Conservation (phyloP, 139 green algal genomes). For the Desmodesmus armatus region DNA sequence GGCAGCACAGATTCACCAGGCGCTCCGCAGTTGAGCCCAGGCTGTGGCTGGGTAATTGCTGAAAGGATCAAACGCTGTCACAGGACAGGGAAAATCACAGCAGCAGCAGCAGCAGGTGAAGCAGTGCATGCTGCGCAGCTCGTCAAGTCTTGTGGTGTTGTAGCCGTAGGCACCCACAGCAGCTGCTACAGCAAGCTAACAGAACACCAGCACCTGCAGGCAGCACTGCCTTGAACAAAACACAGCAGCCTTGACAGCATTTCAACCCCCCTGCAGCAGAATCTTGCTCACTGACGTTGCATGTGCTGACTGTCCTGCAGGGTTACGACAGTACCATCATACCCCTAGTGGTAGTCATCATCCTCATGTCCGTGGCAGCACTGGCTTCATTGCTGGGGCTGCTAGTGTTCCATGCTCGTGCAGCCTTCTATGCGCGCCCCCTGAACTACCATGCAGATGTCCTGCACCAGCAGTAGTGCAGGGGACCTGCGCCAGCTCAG, state of each 20-base stretch:
- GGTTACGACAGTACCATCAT: constrained; percentile 54
- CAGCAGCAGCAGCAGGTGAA: background rate
- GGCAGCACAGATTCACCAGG: background rate
- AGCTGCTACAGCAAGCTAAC: too few species aligned
- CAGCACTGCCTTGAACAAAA: too few species aligned
- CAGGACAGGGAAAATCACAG: background rate
- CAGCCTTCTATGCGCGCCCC: constrained; percentile 47
- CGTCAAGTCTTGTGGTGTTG: too few species aligned
- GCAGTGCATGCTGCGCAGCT: background rate
- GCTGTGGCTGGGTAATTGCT: background rate
- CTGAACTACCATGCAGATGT: constrained; percentile 55
- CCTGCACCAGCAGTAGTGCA: constrained; percentile 28
- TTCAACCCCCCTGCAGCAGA: background rate
- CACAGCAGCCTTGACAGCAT: background rate
- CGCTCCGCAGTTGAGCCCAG: background rate
- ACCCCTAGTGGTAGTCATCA: constrained; percentile 46
- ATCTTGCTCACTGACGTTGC: background rate
- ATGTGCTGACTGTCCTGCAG: constrained; percentile 31
- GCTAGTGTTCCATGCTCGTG: constrained; percentile 41
- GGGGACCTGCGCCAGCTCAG: too few species aligned
- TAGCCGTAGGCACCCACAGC: too few species aligned
- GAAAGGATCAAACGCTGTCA: background rate
- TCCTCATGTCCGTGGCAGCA: constrained; percentile 24
- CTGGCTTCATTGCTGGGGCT: constrained; percentile 21
- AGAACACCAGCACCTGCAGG: too few species aligned